phyloP scores from a whole-genome alignment of 352 stramenopile species.

The Globisporangium ultimum region DNA sequence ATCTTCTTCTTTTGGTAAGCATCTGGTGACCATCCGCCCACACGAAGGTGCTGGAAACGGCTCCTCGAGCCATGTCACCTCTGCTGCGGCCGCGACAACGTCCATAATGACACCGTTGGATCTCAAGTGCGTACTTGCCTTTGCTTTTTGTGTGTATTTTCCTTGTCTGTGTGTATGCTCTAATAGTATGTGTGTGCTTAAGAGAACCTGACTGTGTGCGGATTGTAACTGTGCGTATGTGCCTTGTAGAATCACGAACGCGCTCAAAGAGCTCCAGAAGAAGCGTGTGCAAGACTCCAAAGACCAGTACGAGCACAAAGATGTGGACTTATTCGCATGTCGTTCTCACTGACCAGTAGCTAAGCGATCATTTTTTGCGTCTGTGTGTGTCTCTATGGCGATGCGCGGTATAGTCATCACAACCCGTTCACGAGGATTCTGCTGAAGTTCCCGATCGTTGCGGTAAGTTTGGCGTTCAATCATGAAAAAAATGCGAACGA shows the following conservation, averaged over 20 bases:
- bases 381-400: background rate
- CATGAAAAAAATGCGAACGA: background rate
- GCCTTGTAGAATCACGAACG: constrained; percentile 62
- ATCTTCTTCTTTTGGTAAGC: constrained; percentile 15
- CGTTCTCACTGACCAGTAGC: too few species aligned
- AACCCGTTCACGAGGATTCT: constrained; percentile 79
- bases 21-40: constrained; percentile 48
- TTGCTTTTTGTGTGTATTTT: background rate
- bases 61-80: background rate
- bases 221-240: too few species aligned
- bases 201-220: too few species aligned
- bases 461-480: constrained; percentile 17
- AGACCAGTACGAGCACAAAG: constrained; percentile 31
- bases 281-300: constrained; percentile 46
- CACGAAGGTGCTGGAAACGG: constrained; percentile 21
- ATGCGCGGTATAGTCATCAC: constrained; percentile 10
- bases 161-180: background rate
- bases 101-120: constrained; percentile 44
- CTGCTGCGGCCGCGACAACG: constrained; percentile 2
- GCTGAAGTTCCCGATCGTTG: constrained; percentile 70
- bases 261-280: constrained; percentile 69
- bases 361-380: background rate
- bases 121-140: constrained; percentile 43
- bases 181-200: too few species aligned
- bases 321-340: too few species aligned